phyloP scores from a whole-genome alignment of 2,329 filamentous ascomycete species.

The Fusarium subglutinans region DNA sequence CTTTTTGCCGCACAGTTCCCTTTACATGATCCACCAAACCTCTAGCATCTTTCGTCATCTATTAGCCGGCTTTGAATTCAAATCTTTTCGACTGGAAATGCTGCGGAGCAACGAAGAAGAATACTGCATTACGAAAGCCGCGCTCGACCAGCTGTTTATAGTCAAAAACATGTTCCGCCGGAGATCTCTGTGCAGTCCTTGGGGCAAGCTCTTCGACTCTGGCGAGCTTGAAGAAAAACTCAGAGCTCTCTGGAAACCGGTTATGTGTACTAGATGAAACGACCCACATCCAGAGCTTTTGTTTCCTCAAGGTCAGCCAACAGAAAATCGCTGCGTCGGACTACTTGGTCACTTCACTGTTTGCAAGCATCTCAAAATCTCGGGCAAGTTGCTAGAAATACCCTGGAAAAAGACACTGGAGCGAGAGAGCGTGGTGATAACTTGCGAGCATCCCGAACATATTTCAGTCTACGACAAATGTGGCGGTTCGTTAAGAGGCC shows the following conservation, averaged over 20 bases:
- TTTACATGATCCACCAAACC: slow-evolving; percentile 10
- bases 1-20: not conserved
- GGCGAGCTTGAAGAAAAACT: not conserved
- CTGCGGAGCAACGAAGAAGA: not conserved
- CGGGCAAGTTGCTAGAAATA: accelerated
- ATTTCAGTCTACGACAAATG: not conserved
- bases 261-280: not conserved
- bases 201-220: not conserved
- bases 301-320: not conserved
- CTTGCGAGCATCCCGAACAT: not conserved
- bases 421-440: accelerated
- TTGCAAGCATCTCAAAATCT: not conserved
- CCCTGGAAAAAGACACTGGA: accelerated
- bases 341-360: not conserved
- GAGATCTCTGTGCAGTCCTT: not conserved
- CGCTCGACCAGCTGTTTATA: not conserved
- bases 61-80: not conserved
- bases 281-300: not conserved
- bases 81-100: not conserved
- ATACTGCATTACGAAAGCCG: not conserved
- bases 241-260: not conserved
- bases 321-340: not conserved
- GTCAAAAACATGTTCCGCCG: not conserved
- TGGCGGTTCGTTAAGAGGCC: no score
- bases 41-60: not conserved